These are phyloP conservation scores for Suillus placidus DNA, from an alignment of 768 basidiomycete genomes.

Conservation along the genomic window DNA sequence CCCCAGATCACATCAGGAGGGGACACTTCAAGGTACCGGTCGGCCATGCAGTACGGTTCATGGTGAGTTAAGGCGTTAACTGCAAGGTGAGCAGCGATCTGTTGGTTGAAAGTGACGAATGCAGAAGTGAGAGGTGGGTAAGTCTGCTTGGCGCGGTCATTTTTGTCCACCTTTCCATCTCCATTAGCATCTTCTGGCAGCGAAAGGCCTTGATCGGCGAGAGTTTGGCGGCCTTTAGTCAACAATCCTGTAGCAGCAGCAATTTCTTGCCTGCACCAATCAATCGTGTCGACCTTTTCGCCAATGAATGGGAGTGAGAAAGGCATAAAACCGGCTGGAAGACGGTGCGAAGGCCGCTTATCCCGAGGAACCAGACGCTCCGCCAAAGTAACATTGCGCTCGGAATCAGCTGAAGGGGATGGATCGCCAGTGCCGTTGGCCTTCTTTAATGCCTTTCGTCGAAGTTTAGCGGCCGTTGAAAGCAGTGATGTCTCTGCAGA, in stretches of 20 bases:
- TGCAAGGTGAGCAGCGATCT: slow-evolving; percentile 92
- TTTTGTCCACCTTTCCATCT: slow-evolving; percentile 12
- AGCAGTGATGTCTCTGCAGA: slow-evolving; percentile 80
- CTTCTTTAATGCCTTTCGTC: slow-evolving; percentile 55
- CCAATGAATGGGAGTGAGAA: slow-evolving; percentile 71
- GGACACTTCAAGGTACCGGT: slow-evolving; percentile 77
- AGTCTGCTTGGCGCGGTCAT: slow-evolving; percentile 26
- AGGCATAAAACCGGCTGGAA: slow-evolving; percentile 55
- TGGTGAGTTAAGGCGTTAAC: slow-evolving; percentile 76
- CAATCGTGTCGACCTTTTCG: slow-evolving; percentile 90
- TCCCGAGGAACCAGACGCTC: slow-evolving; percentile 65
- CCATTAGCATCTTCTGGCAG: slow-evolving; percentile 29
- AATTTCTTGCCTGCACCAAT: slow-evolving; percentile 85
- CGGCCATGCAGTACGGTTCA: slow-evolving; percentile 79
- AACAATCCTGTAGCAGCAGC: slow-evolving; percentile 52
- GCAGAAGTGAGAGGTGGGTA: slow-evolving; percentile 71
- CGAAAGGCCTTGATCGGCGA: slow-evolving; percentile 20
- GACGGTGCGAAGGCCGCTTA: slow-evolving; percentile 79
- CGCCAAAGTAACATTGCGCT: slow-evolving; percentile 39
- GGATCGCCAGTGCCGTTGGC: slow-evolving; percentile 33
- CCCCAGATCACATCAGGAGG: slow-evolving; percentile 92
- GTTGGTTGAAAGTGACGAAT: slow-evolving; percentile 90
- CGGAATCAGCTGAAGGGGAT: slow-evolving; percentile 30
- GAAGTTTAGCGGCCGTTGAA: slow-evolving; percentile 74
- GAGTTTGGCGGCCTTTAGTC: slow-evolving; percentile 47